Conservation (phyloP, 2,329 filamentous ascomycete genomes). For the Teratosphaeria zuluensis region DNA sequence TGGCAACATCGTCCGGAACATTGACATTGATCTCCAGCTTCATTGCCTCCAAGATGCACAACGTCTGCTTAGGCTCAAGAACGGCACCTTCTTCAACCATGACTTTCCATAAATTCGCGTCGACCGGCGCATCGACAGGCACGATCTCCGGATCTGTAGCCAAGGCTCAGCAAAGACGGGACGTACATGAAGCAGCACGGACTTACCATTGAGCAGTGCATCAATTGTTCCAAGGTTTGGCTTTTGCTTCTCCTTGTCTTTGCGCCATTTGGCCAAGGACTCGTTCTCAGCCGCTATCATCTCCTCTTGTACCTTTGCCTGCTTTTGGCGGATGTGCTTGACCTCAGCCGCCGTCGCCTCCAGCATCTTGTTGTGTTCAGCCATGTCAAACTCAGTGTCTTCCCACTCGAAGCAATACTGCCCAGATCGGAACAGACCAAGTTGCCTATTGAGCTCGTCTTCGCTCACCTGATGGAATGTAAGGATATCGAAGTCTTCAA, state of each 20-base stretch:
- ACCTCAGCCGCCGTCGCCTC: constrained; percentile 42
- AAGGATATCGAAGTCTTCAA: constrained; percentile 48
- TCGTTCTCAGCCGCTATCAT: constrained; percentile 40
- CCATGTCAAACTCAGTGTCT: constrained; percentile 45
- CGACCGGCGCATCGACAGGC: constrained; percentile 33
- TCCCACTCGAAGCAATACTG: constrained; percentile 44
- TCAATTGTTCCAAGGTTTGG: constrained; percentile 42
- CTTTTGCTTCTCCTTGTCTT: constrained; percentile 33
- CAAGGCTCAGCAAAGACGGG: not conserved
- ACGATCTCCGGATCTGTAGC: constrained; percentile 26
- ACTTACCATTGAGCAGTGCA: constrained; percentile 37
- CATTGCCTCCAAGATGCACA: constrained; percentile 38
- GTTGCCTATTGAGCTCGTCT: constrained; percentile 40
- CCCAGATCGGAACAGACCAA: constrained; percentile 41
- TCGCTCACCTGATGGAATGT: constrained; percentile 46
- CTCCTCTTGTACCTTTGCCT: constrained; percentile 39
- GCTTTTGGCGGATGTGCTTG: constrained; percentile 33
- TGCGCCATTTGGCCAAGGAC: constrained; percentile 32
- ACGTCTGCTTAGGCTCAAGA: constrained; percentile 25
- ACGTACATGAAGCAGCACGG: not conserved
- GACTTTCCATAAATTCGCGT: constrained; percentile 39
- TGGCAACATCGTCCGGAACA: constrained; percentile 22
- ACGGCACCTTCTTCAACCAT: constrained; percentile 29
- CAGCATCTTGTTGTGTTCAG: constrained; percentile 40
- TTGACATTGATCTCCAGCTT: constrained; percentile 39